Evolutionary conservation across 2,329 filamentous ascomycete species (phyloP), one percentile per base, ranked within the genome.

Genomic region (Aspergillus brasiliensis): DNA sequence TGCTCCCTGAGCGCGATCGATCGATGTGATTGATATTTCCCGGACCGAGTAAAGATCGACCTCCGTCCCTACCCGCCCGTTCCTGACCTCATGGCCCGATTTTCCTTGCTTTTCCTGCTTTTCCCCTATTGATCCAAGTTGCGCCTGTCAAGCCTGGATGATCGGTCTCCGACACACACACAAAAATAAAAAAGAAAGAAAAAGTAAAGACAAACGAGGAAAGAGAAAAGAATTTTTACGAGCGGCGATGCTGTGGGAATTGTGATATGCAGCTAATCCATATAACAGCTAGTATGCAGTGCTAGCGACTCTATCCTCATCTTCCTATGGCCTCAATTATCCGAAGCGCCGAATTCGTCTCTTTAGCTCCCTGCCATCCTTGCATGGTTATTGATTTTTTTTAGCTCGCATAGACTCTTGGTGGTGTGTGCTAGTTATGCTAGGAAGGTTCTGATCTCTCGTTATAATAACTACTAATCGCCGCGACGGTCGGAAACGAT

Each of bases 381-480:
- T 55, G 52, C 52, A 55, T 31, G 23, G 4, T 37, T 21, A 55
- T 31, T 34, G 38, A 46, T 31, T 40, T 55, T 46, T 46, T 55
- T 46, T 46, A 55, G 52, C 34, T 55, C 38, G 21, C 23, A 31
- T 46, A 55, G 40, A 19, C 21, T 27, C n/a, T 17, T 8, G 15
- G 15, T 31, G 27, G 13, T 48, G 23, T 48, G 13, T n/a, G 25
- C 25, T 49, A 49, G 23, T 23, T 44, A 34, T 34, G 31, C 11
- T 21, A 55, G 38, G 38, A 55, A 17, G 44, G 38, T 55, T 46
- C 11, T 15, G 25, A 55, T 55, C 52, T 42, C 47, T 17, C 25
- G 47, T 25, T 23, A 10, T 21, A 31, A 52, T 52, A 52, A 38
- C 11, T 15, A n/a, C n/a, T n/a, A 48, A 51, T 13, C 40, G 51